Base-by-base conservation (phyloP, 768 basidiomycete genomes). In the Hydnum rufescens region DNA sequence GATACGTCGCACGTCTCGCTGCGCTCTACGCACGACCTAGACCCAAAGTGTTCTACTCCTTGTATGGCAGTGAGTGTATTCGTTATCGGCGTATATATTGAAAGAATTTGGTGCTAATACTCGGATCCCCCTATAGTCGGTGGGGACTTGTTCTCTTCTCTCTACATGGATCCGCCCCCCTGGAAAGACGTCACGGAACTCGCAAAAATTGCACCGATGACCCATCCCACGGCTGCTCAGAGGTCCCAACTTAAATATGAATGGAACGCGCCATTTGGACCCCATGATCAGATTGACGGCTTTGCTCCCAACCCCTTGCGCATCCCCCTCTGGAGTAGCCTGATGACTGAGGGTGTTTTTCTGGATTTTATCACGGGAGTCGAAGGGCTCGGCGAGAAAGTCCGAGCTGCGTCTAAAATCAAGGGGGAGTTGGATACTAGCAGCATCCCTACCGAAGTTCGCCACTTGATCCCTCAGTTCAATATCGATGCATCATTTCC, bases 1-100 rank as follows among this genome's bases (percentile, higher is more conserved):
- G 75, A 1, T 62, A 74, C n/a, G 77, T 77, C 55, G 75, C 76
- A 1, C 78, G 77, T 58, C 67, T 80, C 6, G 74, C 76, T 18
- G 76, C 72, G 5, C 64, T 71, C 32, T 71, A 79, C 58, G 73
- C 69, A 3, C 54, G 58, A 0, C 78, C 77, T 0, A 73, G 68
- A 52, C 77, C 77, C 0, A 72, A 66, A 53, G 77, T 71, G 0
- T 52, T 80, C 2, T 57, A 80, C 0, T 74, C 73, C 0, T 55
- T 81, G 57, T 81, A 80, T 61, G 77, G 73, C 8, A 39, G 34
- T 39, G 19, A 39, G 34, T 39, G 8, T 39, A 8, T 8, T 39
- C 34, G 19, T 39, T 19, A 8, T 39, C 34, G 34, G 34, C 34
- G 8, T 8, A 8, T 39, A 39, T 19, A 39, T 19, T 39, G 19